Conservation (phyloP, 1,284 basidiomycete genomes). For the Flammula alnicola region DNA sequence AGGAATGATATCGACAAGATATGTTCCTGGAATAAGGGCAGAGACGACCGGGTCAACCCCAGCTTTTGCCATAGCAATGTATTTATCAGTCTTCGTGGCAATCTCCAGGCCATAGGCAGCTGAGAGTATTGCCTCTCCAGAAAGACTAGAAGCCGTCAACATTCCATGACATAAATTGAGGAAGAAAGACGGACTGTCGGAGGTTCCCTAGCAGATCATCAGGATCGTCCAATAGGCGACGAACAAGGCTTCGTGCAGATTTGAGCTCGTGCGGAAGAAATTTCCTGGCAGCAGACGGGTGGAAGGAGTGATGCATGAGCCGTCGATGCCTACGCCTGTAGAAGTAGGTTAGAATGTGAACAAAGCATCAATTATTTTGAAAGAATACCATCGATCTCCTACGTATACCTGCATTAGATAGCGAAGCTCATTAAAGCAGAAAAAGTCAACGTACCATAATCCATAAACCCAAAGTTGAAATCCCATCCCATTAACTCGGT, state of each 20-base stretch:
- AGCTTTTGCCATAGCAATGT: conserved; percentile 31
- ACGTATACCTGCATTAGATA: neutral
- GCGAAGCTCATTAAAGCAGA: too few species aligned
- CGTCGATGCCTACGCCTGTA: conserved; percentile 17
- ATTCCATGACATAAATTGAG: too few species aligned
- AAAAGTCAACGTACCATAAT: conserved; percentile 32
- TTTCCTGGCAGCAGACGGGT: conserved; percentile 21
- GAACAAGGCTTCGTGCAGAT: conserved; percentile 22
- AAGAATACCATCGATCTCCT: conserved; percentile 30
- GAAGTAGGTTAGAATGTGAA: too few species aligned
- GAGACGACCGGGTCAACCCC: conserved; percentile 31
- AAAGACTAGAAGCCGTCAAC: too few species aligned
- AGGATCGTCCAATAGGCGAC: conserved; percentile 29
- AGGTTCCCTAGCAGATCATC: conserved; percentile 28
- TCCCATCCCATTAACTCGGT: conserved; percentile 25
- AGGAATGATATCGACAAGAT: conserved; percentile 39
- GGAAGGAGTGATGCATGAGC: conserved; percentile 19
- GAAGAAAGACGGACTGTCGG: too few species aligned
- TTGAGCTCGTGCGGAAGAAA: conserved; percentile 24
- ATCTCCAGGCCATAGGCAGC: conserved; percentile 33
- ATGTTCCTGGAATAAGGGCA: conserved; percentile 38
- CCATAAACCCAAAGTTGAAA: conserved; percentile 31
- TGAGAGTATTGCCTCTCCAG: too few species aligned
- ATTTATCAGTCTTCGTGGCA: conserved; percentile 24
- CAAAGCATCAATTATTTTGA: neutral